Percentiles rank a stretch among this genome's conserved stretches.
phyloP scores from a whole-genome alignment of 176 grass and related monocot genomes.

The Poa annua region DNA sequence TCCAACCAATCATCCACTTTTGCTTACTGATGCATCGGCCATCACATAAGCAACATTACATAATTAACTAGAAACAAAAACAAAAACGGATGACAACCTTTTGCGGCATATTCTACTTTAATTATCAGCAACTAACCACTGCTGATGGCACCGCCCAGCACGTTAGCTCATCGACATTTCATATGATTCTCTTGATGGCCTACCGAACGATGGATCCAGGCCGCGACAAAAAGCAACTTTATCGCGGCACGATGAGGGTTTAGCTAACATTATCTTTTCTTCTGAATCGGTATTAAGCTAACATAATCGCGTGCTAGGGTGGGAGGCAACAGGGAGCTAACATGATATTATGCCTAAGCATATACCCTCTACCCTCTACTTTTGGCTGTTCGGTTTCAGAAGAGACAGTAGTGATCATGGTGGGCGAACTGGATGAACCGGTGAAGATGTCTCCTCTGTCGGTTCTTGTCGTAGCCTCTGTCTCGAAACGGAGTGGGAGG shows the following conservation, averaged over 20 bases:
- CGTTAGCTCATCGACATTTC: slow-evolving; percentile 32
- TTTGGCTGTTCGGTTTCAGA: slow-evolving; percentile 6
- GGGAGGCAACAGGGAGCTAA: not conserved
- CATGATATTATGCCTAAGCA: slow-evolving; percentile 5
- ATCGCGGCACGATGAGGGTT: not conserved
- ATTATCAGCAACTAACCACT: slow-evolving; percentile 21
- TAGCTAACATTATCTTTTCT: not conserved
- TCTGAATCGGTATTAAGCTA: not conserved
- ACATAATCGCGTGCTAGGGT: not conserved
- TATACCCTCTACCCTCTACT: slow-evolving; percentile 1
- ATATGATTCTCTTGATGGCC: slow-evolving; percentile 24
- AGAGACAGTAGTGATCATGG: slow-evolving; percentile 26
- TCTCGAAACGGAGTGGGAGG: slow-evolving; percentile 10
- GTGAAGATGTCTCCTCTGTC: slow-evolving; percentile 4
- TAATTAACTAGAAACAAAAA: not conserved
- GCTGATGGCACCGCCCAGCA: slow-evolving; percentile 34
- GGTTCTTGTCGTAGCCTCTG: not conserved
- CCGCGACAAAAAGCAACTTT: slow-evolving; percentile 49
- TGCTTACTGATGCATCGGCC: slow-evolving; percentile 23
- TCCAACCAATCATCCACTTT: slow-evolving; percentile 31
- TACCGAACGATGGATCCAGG: not conserved
- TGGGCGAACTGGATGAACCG: not conserved
- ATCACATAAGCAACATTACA: slow-evolving; percentile 12
- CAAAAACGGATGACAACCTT: slow-evolving; percentile 20
- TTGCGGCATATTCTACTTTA: slow-evolving; percentile 18